These are phyloP conservation scores for Cylindrotheca closterium DNA, from an alignment of 108 stramenopile genomes.

Conservation along the genomic window DNA sequence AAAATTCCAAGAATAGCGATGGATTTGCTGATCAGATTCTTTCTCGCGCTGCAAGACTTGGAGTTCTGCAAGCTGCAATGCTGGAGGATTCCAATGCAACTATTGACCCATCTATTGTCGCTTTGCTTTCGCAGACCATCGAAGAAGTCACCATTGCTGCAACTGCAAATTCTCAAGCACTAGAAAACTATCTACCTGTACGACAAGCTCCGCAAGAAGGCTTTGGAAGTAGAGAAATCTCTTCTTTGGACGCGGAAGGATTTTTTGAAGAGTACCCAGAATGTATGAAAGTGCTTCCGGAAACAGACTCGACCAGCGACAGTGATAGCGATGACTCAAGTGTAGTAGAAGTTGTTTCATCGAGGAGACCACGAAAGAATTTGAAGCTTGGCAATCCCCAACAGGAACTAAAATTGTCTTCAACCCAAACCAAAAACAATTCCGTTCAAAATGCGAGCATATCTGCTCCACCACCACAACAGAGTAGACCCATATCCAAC, in stretches of 20 bases:
- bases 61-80: background rate
- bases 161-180: background rate
- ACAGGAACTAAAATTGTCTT: too few relatives aligned
- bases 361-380: too few relatives aligned
- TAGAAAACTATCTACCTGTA: background rate
- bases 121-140: background rate
- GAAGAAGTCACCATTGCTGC: constrained; percentile 3
- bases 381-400: too few relatives aligned
- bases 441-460: too few relatives aligned
- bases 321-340: constrained; percentile 10
- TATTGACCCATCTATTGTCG: background rate
- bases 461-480: too few relatives aligned
- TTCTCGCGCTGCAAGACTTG: constrained; percentile 7
- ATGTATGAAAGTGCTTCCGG: constrained; percentile 35
- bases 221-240: background rate
- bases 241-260: constrained; percentile 43
- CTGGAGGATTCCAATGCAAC: background rate
- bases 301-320: constrained; percentile 17
- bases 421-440: too few relatives aligned
- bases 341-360: too few relatives aligned
- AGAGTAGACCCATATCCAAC: too few relatives aligned
- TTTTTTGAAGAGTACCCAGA: constrained; percentile 78
- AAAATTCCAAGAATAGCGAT: too few relatives aligned
- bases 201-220: background rate
- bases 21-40: too few relatives aligned